Conservation (phyloP, 306 rosid species). For the Trifolium pratense region DNA sequence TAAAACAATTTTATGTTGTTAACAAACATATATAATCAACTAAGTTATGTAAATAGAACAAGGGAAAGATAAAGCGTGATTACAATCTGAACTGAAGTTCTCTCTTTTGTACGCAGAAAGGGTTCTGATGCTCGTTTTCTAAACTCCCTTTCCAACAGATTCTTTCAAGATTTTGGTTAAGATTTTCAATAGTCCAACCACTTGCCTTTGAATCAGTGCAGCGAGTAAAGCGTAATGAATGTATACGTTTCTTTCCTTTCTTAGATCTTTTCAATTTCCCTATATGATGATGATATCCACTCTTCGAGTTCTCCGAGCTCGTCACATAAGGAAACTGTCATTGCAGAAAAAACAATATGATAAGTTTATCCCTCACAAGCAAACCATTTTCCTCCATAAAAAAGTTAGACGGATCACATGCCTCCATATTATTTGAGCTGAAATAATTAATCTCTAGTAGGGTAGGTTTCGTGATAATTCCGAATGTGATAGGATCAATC, state of each 20-base stretch:
- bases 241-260: constrained; percentile 42
- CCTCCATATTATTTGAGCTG: constrained; percentile 88
- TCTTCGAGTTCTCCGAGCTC: constrained; percentile 35
- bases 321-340: constrained; percentile 69
- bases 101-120: constrained; percentile 76
- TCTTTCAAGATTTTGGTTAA: constrained; percentile 55
- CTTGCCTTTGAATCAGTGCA: constrained; percentile 69
- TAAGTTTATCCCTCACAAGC: constrained; percentile 27
- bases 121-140: constrained; percentile 46
- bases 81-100: constrained; percentile 64
- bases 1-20: constrained; percentile 18
- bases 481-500: constrained; percentile 55
- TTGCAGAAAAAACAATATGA: constrained; percentile 34
- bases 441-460: constrained; percentile 74
- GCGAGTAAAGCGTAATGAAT: constrained; percentile 58
- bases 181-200: constrained; percentile 73
- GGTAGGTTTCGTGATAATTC: constrained; percentile 70
- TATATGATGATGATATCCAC: constrained; percentile 22
- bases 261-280: background rate
- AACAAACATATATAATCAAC: constrained; percentile 27
- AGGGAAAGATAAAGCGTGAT: constrained; percentile 42
- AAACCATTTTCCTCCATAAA: constrained; percentile 31
- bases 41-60: constrained; percentile 31
- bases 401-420: constrained; percentile 39
- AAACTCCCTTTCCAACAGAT: constrained; percentile 73